Base-by-base conservation (phyloP, 2,329 filamentous ascomycete genomes). In the Venturia aucupariae region DNA sequence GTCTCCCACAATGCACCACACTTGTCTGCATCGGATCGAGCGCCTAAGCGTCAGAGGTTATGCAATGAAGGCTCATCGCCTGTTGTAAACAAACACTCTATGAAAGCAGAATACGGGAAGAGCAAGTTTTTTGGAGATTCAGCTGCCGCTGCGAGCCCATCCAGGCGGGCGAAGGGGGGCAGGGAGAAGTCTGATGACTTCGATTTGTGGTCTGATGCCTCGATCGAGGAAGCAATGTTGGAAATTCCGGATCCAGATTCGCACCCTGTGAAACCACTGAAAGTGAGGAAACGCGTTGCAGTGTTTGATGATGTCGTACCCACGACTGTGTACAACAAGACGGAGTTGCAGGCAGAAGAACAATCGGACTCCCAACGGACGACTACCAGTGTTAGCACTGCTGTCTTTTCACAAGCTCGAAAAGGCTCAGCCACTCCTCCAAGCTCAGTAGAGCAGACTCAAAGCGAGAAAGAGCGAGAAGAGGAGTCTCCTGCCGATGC, bases 201-300 rank as follows among this genome's bases (percentile, higher is more conserved):
- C 65, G 75, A 79, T 27, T 69, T 81, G 0, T 80, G 74, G 70
- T 80, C 79, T 3, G 79, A 81, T 66, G 79, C 80, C 63, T 80
- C 78, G 5, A 70, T 78, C 7, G 75, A 76, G 27, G 76, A 79
- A 27, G 78, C 75, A 8, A 73, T 78, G 68, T 10, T 61, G 19
- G 17, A 61, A n/a, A 38, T 65, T n/a, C 64, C 60, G 3, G 30
- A 38, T 19, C 57, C 57, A 2, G 38, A 41, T 13, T 27, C n/a
- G 4, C 32, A 35, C 19, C 6, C 39, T 5, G 10, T 48, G 44
- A 30, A 48, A 17, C 22, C 41, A 13, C 27, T 60, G 38, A 61
- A 30, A 32, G 27, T 15, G 27, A 46, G 35, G 27, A 62, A 65
- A 32, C 44, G 44, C 19, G 22, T 64, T 7, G 54, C 64, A 27